phyloP scores from a whole-genome alignment of 75 land plant species.

The Cupressus sempervirens region DNA sequence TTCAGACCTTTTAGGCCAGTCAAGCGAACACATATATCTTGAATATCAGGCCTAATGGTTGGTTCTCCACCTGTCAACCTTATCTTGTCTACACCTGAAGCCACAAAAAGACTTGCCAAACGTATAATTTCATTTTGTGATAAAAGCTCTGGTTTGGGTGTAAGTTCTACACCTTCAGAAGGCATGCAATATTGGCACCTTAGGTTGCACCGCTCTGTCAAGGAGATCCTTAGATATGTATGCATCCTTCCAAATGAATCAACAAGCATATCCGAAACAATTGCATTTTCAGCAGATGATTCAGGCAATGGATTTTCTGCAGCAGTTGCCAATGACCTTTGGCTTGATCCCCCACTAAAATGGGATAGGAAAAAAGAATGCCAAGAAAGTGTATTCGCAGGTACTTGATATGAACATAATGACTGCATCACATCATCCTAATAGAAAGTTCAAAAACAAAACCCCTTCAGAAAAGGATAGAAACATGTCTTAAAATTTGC shows the following conservation, averaged over 20 bases:
- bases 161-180: slow-evolving; percentile 89
- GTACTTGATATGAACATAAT: slow-evolving; percentile 7
- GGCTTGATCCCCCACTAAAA: background rate
- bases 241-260: slow-evolving; percentile 93
- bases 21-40: slow-evolving; percentile 66
- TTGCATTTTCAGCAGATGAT: slow-evolving; percentile 21
- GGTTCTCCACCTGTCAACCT: slow-evolving; percentile 98
- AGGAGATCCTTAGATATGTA: slow-evolving; percentile 83
- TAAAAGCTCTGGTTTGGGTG: slow-evolving; percentile 63
- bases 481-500: background rate
- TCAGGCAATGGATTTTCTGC: slow-evolving; percentile 23
- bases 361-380: background rate
- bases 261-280: slow-evolving; percentile 65
- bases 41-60: slow-evolving; percentile 82
- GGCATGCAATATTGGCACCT: slow-evolving; percentile 99
- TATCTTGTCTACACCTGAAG: slow-evolving; percentile 86
- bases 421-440: slow-evolving; percentile 1
- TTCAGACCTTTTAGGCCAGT: slow-evolving; percentile 69
- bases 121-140: slow-evolving; percentile 67
- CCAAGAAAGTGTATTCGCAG: background rate
- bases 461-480: background rate
- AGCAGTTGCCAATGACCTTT: slow-evolving; percentile 25
- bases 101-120: slow-evolving; percentile 71
- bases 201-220: slow-evolving; percentile 98
- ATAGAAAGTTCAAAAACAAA: background rate